Evolutionary conservation across 1,284 basidiomycete genomes (phyloP), one percentile per base, ranked within the genome.

Genomic region (Apiotrichum sp.): DNA sequence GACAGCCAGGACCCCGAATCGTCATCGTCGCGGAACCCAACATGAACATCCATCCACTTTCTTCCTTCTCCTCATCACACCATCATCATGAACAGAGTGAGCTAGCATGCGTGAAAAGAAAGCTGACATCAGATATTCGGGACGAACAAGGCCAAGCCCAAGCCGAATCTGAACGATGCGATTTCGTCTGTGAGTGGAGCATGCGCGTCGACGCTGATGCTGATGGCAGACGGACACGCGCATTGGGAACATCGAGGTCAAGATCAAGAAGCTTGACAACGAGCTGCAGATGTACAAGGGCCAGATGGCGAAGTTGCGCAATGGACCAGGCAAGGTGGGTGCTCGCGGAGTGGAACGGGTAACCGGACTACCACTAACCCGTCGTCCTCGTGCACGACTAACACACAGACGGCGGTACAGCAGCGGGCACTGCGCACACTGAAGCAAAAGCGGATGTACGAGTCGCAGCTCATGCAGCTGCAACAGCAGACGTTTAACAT

Each of bases 401-500:
- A 38, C 35, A 53, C 8, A 16, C 70, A 96, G 90, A 80, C 82
- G 59, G 93, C 96, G 1, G 88, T 98, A 42, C 91, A 97, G 75
- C 88, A 95, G 74, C 85, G 96, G n/a, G 96, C 95, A 0, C 78
- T 98, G 46, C 83, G 92, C 51, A 91, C 91, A 2, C 81, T 99
- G 49, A 93, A 93, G 78, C 96, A 98, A 78, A 97, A 93, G 80
- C 84, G 86, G 72, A 86, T 98, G 86, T 78, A 99, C 78, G 96
- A 99, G 74, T 80, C 80, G 13, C 96, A 99, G 75, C 82, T 98
- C 39, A 82, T 84, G 8, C 92, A 97, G 74, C 81, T 99, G 11
- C 82, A 88, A 48, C 96, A 98, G 73, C 96, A 98, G 76, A 87
- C 89, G 29, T 98, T 92, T 80, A 98, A 99, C 77, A 98, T 98